phyloP scores from a whole-genome alignment of 495 filamentous ascomycete genomes.

The Penicillium bovifimosum region DNA sequence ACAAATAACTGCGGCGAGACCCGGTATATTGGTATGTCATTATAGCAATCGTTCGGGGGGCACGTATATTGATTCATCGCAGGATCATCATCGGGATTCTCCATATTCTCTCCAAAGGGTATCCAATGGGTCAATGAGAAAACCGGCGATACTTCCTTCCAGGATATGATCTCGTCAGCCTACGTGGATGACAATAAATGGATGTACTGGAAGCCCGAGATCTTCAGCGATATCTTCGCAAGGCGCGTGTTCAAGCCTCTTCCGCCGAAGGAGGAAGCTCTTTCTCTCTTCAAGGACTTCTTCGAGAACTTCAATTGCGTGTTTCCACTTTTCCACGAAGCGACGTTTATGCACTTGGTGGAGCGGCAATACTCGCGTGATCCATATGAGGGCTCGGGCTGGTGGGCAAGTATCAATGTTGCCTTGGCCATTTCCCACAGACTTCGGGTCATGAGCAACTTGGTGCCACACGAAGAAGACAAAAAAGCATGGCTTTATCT shows the following conservation, averaged over 20 bases:
- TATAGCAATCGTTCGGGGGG: neutral
- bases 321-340: conserved; percentile 95
- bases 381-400: conserved; percentile 93
- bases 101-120: conserved; percentile 95
- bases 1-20: conserved; percentile 96
- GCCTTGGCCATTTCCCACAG: conserved; percentile 87
- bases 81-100: conserved; percentile 97
- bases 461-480: conserved; percentile 85
- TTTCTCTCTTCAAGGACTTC: conserved; percentile 83
- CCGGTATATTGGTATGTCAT: conserved; percentile 78
- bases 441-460: conserved; percentile 89
- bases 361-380: conserved; percentile 86
- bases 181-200: conserved; percentile 85
- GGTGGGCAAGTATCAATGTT: conserved; percentile 97
- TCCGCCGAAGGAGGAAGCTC: conserved; percentile 72
- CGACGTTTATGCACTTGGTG: conserved; percentile 95
- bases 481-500: conserved; percentile 91
- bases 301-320: conserved; percentile 99
- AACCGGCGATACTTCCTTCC: conserved; percentile 89
- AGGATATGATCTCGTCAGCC: conserved; percentile 86
- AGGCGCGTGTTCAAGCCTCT: conserved; percentile 77
- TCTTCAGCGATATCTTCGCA: conserved; percentile 89
- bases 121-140: conserved; percentile 99
- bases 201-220: conserved; percentile 93
- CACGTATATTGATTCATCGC: conserved; percentile 18